Percentiles rank a stretch among this genome's conserved stretches.
These are phyloP conservation scores for Selaginella tamariscina DNA, from an alignment of 75 land plant genomes.

Conservation along the genomic window DNA sequence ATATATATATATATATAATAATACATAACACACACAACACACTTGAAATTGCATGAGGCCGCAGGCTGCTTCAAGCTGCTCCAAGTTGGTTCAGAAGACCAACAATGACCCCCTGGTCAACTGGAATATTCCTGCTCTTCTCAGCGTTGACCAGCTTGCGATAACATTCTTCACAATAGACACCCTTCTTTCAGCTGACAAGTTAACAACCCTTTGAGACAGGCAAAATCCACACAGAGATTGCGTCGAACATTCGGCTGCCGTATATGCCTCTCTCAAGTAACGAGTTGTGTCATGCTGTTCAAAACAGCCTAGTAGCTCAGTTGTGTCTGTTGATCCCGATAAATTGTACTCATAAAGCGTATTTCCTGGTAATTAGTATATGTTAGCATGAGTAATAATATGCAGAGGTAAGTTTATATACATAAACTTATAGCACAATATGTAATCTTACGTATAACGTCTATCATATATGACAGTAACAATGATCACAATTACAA, in stretches of 20 bases:
- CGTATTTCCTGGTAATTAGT: too few relatives aligned
- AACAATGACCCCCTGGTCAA: not conserved
- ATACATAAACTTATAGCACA: too few relatives aligned
- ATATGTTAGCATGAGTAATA: too few relatives aligned
- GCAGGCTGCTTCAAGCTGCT: not conserved
- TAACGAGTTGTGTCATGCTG: constrained; percentile 62
- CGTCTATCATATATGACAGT: too few relatives aligned
- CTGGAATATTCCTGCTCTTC: not conserved
- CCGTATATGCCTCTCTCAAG: constrained; percentile 24
- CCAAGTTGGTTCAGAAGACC: not conserved
- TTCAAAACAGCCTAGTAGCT: constrained; percentile 96
- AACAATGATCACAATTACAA: too few relatives aligned
- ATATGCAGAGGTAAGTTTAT: too few relatives aligned
- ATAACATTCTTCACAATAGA: not conserved
- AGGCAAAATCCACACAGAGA: constrained; percentile 20
- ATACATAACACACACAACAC: too few relatives aligned
- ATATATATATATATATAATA: too few relatives aligned
- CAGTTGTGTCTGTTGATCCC: constrained; percentile 81
- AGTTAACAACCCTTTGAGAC: not conserved
- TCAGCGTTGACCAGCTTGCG: constrained; percentile 17
- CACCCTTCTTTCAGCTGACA: not conserved
- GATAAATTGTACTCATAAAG: constrained; percentile 70
- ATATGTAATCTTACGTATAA: too few relatives aligned
- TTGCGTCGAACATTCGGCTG: constrained; percentile 14
- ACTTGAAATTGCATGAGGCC: not conserved